These are phyloP conservation scores for Trichosporon inkin DNA, from an alignment of 1,284 basidiomycete species.

Conservation along the genomic window DNA sequence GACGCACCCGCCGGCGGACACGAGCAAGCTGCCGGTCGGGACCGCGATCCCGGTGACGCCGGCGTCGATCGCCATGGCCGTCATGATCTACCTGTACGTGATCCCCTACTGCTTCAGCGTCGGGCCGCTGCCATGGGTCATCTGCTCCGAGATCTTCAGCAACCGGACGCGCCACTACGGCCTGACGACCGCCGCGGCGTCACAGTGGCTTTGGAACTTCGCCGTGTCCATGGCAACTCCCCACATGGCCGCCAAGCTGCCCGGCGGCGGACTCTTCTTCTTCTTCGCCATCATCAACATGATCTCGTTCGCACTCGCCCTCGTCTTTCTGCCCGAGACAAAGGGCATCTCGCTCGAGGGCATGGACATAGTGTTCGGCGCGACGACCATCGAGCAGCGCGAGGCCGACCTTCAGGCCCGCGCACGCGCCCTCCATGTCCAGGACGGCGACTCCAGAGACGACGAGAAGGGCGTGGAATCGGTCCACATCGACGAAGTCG, in stretches of 20 bases:
- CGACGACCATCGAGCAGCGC: conserved; percentile 60
- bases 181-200: conserved; percentile 62
- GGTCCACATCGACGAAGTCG: conserved; percentile 1
- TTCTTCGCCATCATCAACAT: conserved; percentile 48
- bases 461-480: background rate
- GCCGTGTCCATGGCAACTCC: conserved; percentile 69
- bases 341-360: conserved; percentile 60
- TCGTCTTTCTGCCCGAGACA: conserved; percentile 61
- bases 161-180: conserved; percentile 75
- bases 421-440: conserved; percentile 17
- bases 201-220: conserved; percentile 77
- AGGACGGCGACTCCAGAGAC: conserved; percentile 25
- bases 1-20: conserved; percentile 56
- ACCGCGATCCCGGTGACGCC: conserved; percentile 13
- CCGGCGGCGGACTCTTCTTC: conserved; percentile 47
- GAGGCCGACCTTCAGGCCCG: conserved; percentile 55
- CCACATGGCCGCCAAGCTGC: conserved; percentile 55
- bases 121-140: conserved; percentile 43
- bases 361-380: conserved; percentile 72
- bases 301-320: conserved; percentile 43
- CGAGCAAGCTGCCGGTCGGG: background rate
- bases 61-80: conserved; percentile 48
- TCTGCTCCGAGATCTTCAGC: conserved; percentile 70
- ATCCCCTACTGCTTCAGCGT: conserved; percentile 51
- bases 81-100: conserved; percentile 49